A percentile compares a stretch with the other conserved stretches of the same genome.
phyloP scores from a whole-genome alignment of 208 protist genomes.

The Herpetomonas tarakana region DNA sequence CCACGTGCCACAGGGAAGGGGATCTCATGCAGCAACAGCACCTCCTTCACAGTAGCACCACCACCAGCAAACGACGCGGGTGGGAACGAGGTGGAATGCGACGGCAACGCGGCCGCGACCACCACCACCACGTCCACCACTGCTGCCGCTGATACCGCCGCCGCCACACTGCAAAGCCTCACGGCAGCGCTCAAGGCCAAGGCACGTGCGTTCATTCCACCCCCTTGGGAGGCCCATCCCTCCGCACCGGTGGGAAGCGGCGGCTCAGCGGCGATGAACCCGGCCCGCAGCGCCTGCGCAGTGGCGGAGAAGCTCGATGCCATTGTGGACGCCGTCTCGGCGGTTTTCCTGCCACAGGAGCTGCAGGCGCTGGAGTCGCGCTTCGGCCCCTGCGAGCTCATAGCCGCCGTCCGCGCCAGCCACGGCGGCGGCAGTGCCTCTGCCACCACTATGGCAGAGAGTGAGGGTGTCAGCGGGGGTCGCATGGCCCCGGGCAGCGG shows the following conservation, averaged over 20 bases:
- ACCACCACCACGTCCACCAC: conserved; percentile 5
- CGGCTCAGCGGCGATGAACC: conserved; percentile 9
- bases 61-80: too few relatives aligned
- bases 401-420: conserved; percentile 1
- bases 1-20: neutral
- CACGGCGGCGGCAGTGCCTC: neutral
- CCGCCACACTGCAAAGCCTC: neutral
- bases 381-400: conserved; percentile 38
- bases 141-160: conserved; percentile 2
- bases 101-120: neutral
- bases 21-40: neutral
- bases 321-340: conserved; percentile 18
- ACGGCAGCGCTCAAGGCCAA: conserved; percentile 19
- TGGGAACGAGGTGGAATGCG: too few relatives aligned
- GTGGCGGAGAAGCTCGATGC: conserved; percentile 7
- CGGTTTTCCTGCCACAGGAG: conserved; percentile 36
- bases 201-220: conserved; percentile 46
- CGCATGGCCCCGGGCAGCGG: neutral
- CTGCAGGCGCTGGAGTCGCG: conserved; percentile 47
- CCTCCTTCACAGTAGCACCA: too few relatives aligned
- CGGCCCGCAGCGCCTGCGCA: conserved; percentile 9
- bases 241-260: conserved; percentile 2
- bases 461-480: too few relatives aligned
- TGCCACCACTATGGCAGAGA: too few relatives aligned
- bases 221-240: conserved; percentile 41